phyloP scores from a whole-genome alignment of 2,329 filamentous ascomycete genomes.

The Aspergillaceae sp. region DNA sequence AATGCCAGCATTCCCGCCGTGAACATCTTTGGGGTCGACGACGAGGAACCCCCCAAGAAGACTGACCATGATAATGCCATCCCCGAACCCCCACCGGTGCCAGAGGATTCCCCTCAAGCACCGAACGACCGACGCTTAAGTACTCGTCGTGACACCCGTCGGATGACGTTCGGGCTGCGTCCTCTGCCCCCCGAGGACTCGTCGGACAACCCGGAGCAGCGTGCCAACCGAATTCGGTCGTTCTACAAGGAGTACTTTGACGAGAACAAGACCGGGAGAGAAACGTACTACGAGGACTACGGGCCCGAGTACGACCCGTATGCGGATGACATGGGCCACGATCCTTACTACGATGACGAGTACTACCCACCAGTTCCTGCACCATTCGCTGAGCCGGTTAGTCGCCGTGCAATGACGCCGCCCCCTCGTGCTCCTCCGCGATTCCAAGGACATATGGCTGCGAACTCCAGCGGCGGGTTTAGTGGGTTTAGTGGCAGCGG shows the following conservation, averaged over 20 bases:
- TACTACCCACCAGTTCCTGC: constrained; percentile 27
- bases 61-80: constrained; percentile 6
- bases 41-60: neutral
- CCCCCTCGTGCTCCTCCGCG: constrained; percentile 62
- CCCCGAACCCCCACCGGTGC: constrained; percentile 10
- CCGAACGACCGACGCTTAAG: constrained; percentile 16
- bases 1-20: constrained; percentile 35
- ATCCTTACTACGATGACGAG: constrained; percentile 52
- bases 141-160: constrained; percentile 36
- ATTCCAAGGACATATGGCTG: constrained; percentile 44
- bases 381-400: constrained; percentile 74
- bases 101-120: constrained; percentile 18
- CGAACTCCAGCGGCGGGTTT: constrained; percentile 34
- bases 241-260: constrained; percentile 99
- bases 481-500: constrained; percentile 18
- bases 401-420: constrained; percentile 89
- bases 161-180: constrained; percentile 58
- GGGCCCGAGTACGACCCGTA: constrained; percentile 57
- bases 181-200: constrained; percentile 82
- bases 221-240: constrained; percentile 91
- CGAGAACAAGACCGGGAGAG: constrained; percentile 53
- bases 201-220: constrained; percentile 82
- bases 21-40: constrained; percentile 20
- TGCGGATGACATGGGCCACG: constrained; percentile 18
- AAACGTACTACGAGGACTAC: constrained; percentile 66